Conservation (phyloP, 345 rosid genomes). For the Euphorbia lathyris region DNA sequence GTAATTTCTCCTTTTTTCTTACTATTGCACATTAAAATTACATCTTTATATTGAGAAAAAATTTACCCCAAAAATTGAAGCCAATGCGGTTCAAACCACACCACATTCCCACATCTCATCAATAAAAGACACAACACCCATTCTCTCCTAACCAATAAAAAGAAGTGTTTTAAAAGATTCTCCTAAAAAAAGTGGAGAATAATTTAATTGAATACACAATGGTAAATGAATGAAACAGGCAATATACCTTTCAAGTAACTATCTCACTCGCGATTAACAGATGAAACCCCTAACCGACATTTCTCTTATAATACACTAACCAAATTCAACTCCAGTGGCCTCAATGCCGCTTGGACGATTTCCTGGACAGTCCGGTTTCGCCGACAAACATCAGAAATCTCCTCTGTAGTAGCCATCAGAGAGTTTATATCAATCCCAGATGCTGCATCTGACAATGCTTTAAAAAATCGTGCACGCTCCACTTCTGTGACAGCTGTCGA, state of each 20-base stretch:
- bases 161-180: conserved; percentile 25
- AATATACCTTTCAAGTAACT: conserved; percentile 23
- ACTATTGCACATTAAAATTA: conserved; percentile 27
- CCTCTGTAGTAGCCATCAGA: conserved; percentile 66
- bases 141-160: conserved; percentile 26
- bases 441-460: conserved; percentile 70
- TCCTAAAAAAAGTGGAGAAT: conserved; percentile 54
- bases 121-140: conserved; percentile 30
- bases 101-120: conserved; percentile 14
- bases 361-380: conserved; percentile 92
- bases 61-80: conserved; percentile 35
- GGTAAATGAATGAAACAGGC: conserved; percentile 26
- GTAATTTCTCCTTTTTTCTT: background rate
- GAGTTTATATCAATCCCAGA: conserved; percentile 64
- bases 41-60: conserved; percentile 33
- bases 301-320: conserved; percentile 48
- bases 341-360: conserved; percentile 84
- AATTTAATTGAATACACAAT: conserved; percentile 18
- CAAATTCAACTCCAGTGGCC: conserved; percentile 72
- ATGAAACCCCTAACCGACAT: conserved; percentile 49
- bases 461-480: conserved; percentile 64
- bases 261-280: conserved; percentile 2
- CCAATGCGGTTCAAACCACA: conserved; percentile 32
- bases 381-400: conserved; percentile 87
- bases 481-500: conserved; percentile 66